Conservation (phyloP, 768 basidiomycete species). For the Chlorophyllum brunneum region DNA sequence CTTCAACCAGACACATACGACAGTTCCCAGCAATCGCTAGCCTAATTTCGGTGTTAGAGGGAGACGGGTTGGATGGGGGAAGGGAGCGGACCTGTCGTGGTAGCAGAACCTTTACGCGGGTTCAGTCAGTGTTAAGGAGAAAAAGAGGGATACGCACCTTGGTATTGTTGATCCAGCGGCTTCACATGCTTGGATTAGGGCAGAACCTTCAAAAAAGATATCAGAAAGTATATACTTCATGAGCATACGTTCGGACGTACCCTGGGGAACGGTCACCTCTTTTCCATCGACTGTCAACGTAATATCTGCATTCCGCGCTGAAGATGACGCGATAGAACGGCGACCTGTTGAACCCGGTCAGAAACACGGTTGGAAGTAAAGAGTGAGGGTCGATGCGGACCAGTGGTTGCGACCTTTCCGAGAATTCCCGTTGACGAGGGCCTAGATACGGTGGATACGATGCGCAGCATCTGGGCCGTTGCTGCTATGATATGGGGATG, state of each 20-base stretch:
- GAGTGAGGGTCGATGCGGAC: constrained; percentile 2
- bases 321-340: constrained; percentile 62
- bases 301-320: constrained; percentile 69
- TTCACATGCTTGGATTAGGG: constrained; percentile 96
- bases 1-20: constrained; percentile 99
- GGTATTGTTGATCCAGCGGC: constrained; percentile 82
- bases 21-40: constrained; percentile 98
- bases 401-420: constrained; percentile 49
- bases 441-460: constrained; percentile 57
- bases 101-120: constrained; percentile 63
- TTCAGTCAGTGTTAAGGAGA: constrained; percentile 14
- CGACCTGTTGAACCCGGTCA: constrained; percentile 36
- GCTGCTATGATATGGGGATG: constrained; percentile 19
- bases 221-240: background rate
- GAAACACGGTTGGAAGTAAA: constrained; percentile 1
- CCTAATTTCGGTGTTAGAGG: constrained; percentile 33
- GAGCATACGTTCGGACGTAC: constrained; percentile 39
- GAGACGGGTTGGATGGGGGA: background rate
- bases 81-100: constrained; percentile 64
- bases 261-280: constrained; percentile 95
- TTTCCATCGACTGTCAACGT: constrained; percentile 96
- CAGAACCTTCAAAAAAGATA: constrained; percentile 57
- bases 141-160: constrained; percentile 41
- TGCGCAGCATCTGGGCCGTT: constrained; percentile 53
- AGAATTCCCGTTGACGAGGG: constrained; percentile 66